Conservation (phyloP, 2,329 filamentous ascomycete species). For the Diaporthe helianthi region DNA sequence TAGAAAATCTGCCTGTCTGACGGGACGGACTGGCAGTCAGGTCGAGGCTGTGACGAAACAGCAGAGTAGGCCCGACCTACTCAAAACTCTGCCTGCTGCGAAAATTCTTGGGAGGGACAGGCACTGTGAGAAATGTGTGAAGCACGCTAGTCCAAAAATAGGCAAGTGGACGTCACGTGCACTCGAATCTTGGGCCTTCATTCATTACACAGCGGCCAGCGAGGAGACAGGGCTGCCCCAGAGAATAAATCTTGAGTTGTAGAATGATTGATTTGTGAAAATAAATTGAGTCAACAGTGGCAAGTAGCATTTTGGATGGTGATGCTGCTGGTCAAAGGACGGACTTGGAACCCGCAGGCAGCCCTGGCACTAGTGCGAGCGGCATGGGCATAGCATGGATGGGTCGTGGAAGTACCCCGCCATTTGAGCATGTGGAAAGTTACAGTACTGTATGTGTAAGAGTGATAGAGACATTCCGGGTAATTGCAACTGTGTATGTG, state of each 20-base stretch:
- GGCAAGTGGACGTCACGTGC: constrained; percentile 24
- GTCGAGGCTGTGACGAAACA: constrained; percentile 6
- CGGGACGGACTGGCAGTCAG: constrained; percentile 10
- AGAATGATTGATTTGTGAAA: neutral
- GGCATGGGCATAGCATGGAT: neutral
- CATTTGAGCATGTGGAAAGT: constrained; percentile 9
- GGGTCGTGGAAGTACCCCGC: constrained; percentile 7
- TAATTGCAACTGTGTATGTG: neutral
- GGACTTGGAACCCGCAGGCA: neutral
- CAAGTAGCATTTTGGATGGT: neutral
- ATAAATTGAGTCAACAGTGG: neutral
- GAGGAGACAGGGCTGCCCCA: neutral
- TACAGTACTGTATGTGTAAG: neutral
- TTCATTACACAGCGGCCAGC: neutral
- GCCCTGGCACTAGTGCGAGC: neutral
- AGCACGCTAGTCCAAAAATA: constrained; percentile 10
- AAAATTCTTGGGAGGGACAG: constrained; percentile 19
- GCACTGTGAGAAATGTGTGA: constrained; percentile 20
- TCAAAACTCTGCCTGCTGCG: constrained; percentile 20
- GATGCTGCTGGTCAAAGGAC: constrained; percentile 2
- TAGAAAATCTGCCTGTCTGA: constrained; percentile 23
- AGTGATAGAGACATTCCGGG: neutral
- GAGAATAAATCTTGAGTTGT: neutral
- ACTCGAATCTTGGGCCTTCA: neutral
- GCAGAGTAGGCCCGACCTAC: neutral